A percentile compares a stretch with the other conserved stretches of the same genome.
phyloP scores from a whole-genome alignment of 345 rosid species.

The Chamaenerion angustifolium region DNA sequence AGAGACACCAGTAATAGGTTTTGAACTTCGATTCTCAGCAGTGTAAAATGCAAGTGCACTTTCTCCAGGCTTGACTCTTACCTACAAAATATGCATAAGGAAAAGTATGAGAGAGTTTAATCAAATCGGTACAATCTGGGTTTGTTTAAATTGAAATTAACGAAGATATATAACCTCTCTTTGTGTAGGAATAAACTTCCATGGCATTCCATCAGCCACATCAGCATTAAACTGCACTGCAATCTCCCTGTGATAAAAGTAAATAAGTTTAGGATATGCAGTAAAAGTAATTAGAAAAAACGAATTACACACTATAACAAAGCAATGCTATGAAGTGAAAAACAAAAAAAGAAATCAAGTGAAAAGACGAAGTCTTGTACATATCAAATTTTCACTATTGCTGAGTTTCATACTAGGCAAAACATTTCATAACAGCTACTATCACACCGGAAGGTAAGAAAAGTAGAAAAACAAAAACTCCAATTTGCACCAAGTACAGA shows the following conservation, averaged over 20 bases:
- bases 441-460: background rate
- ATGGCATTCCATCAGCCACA: slow-evolving; percentile 96
- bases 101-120: background rate
- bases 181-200: slow-evolving; percentile 94
- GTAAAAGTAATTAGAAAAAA: too few species aligned
- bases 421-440: background rate
- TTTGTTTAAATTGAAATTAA: background rate
- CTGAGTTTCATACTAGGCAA: too few species aligned
- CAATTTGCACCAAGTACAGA: background rate
- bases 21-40: slow-evolving; percentile 66
- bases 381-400: too few species aligned
- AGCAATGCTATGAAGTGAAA: too few species aligned
- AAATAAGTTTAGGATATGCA: too few species aligned
- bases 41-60: slow-evolving; percentile 96
- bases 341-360: too few species aligned
- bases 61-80: slow-evolving; percentile 88
- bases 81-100: slow-evolving; percentile 24
- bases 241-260: slow-evolving; percentile 48
- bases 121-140: background rate
- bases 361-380: too few species aligned
- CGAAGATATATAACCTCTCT: slow-evolving; percentile 52
- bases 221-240: slow-evolving; percentile 92
- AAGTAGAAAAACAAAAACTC: background rate
- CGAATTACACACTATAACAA: too few species aligned
- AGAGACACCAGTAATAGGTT: slow-evolving; percentile 71